Evolutionary conservation across 805 yeast genomes (phyloP).

Genomic region (Dipodascus geniculatus): DNA sequence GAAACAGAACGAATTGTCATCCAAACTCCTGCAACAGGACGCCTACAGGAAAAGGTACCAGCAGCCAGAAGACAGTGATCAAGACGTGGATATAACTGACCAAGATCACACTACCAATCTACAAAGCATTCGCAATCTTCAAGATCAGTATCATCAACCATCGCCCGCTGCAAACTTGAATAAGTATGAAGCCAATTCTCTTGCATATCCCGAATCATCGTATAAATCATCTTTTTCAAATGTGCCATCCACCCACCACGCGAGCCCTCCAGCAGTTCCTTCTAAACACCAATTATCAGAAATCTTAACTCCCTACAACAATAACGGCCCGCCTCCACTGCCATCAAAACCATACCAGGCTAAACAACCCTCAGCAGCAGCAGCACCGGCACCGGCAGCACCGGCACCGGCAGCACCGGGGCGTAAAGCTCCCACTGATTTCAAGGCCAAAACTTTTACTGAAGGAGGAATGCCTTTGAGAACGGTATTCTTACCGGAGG

Average conservation of each 20-base stretch:
- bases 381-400: no score
- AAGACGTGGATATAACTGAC: neutral
- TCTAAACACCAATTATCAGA: slow-evolving; percentile 5
- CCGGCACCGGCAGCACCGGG: neutral
- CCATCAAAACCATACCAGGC: slow-evolving; percentile 7
- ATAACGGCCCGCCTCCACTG: slow-evolving; percentile 1
- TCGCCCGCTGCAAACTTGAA: neutral
- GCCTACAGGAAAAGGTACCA: slow-evolving; percentile 5
- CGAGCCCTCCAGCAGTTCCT: neutral
- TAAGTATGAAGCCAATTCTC: neutral
- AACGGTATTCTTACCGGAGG: slow-evolving; percentile 38
- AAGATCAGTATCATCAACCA: slow-evolving; percentile 9
- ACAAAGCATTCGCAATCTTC: slow-evolving; percentile 5
- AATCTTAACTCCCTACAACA: slow-evolving; percentile 4
- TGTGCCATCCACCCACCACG: neutral
- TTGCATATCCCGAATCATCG: neutral
- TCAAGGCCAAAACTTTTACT: slow-evolving; percentile 27
- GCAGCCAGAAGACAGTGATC: slow-evolving; percentile 1
- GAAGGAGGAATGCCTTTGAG: slow-evolving; percentile 49
- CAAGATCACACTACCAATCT: neutral
- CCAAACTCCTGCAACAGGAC: neutral
- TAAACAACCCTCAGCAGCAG: no score
- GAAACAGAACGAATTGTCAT: neutral
- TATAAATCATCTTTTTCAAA: neutral
- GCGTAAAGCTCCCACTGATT: slow-evolving; percentile 10